Evolutionary conservation across 1,284 basidiomycete genomes (phyloP).

Genomic region (Earliella scabrosa): DNA sequence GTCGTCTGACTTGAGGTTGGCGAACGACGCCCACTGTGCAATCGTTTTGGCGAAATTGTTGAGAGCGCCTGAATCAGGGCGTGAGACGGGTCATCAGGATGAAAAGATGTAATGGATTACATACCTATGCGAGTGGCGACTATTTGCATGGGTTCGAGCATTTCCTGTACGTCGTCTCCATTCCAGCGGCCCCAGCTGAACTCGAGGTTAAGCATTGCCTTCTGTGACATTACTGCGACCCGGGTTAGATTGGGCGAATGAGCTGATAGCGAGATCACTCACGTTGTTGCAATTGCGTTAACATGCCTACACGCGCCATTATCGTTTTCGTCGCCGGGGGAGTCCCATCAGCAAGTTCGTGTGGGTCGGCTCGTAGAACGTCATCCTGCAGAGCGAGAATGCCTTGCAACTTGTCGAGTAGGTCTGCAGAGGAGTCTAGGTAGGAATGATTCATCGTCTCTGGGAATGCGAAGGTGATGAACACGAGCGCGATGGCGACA

Average conservation of each 20-base stretch:
- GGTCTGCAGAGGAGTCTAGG: conserved; percentile 36
- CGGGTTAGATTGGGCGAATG: background rate
- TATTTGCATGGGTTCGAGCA: conserved; percentile 47
- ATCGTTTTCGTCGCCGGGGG: conserved; percentile 36
- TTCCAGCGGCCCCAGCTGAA: conserved; percentile 59
- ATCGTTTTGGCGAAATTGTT: conserved; percentile 37
- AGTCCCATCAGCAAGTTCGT: conserved; percentile 37
- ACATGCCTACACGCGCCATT: conserved; percentile 32
- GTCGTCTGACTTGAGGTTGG: conserved; percentile 7
- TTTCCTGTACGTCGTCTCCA: conserved; percentile 51
- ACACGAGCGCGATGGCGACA: conserved; percentile 60
- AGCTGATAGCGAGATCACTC: conserved; percentile 1
- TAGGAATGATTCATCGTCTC: conserved; percentile 66
- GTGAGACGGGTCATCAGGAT: too few species aligned
- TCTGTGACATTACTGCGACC: conserved; percentile 41
- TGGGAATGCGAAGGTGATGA: conserved; percentile 72
- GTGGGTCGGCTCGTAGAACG: conserved; percentile 41
- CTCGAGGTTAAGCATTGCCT: conserved; percentile 54
- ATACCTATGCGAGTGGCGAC: conserved; percentile 48
- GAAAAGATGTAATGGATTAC: conserved; percentile 19
- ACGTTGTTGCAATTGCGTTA: conserved; percentile 32
- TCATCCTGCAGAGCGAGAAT: conserved; percentile 45
- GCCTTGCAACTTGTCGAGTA: conserved; percentile 39
- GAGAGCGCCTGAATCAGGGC: conserved; percentile 30
- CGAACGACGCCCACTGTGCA: conserved; percentile 17